These are phyloP conservation scores for Daldinia childiae DNA, from an alignment of 495 filamentous ascomycete genomes.

Conservation along the genomic window DNA sequence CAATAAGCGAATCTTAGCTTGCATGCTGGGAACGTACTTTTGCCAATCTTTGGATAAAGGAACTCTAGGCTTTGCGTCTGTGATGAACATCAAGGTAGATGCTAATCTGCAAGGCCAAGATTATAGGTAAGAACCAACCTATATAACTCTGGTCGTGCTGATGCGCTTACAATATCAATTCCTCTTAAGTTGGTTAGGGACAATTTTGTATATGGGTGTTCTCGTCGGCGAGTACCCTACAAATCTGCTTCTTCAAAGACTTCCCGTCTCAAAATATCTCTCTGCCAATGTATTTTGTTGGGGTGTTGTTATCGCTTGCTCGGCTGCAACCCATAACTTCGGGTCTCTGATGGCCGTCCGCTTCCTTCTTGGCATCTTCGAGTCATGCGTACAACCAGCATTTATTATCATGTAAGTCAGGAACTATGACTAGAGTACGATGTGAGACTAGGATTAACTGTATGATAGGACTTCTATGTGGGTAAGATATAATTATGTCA, in stretches of 20 bases:
- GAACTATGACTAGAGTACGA: background rate
- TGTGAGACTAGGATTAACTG: background rate
- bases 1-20: slow-evolving; percentile 38
- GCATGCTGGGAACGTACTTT: slow-evolving; percentile 60
- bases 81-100: slow-evolving; percentile 29
- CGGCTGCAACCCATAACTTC: background rate
- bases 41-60: slow-evolving; percentile 69
- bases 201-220: slow-evolving; percentile 2
- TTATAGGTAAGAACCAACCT: background rate
- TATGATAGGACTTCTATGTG: background rate
- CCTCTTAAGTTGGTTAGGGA: background rate
- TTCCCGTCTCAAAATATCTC: background rate
- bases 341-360: background rate
- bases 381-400: background rate
- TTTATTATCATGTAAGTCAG: background rate
- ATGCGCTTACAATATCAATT: background rate
- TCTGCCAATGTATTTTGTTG: background rate
- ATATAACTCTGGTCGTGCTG: background rate
- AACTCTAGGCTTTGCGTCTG: slow-evolving; percentile 64
- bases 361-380: background rate
- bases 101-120: background rate
- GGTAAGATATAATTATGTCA: background rate
- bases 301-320: background rate
- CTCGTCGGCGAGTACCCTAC: slow-evolving; percentile 1
- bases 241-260: background rate